phyloP scores from a whole-genome alignment of 495 filamentous ascomycete species.

The Chlorociboria aeruginascens region DNA sequence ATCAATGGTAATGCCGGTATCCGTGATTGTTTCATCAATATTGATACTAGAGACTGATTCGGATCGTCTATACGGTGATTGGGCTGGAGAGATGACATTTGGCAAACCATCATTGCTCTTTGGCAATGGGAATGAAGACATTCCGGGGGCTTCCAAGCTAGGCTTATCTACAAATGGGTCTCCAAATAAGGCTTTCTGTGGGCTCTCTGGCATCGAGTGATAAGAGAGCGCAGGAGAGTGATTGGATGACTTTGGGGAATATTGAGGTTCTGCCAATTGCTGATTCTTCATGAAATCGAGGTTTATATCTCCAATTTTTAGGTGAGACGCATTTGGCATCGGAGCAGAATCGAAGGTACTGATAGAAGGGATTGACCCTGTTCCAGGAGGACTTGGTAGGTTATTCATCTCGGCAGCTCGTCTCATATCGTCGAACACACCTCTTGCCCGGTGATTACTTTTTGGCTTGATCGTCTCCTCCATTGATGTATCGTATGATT shows the following conservation, averaged over 20 bases:
- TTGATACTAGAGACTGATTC: slow-evolving; percentile 45
- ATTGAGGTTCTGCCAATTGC: slow-evolving; percentile 26
- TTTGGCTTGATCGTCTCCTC: slow-evolving; percentile 43
- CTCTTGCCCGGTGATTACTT: slow-evolving; percentile 23
- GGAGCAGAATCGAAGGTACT: slow-evolving; percentile 33
- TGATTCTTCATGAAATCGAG: slow-evolving; percentile 40
- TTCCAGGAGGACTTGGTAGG: slow-evolving; percentile 34
- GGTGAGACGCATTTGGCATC: slow-evolving; percentile 40
- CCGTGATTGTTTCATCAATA: slow-evolving; percentile 40
- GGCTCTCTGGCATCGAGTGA: slow-evolving; percentile 28
- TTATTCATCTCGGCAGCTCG: slow-evolving; percentile 18
- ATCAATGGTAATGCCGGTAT: slow-evolving; percentile 73
- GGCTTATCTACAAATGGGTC: slow-evolving; percentile 27
- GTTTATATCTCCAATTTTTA: slow-evolving; percentile 39
- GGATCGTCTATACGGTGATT: slow-evolving; percentile 31
- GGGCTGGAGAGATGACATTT: slow-evolving; percentile 16
- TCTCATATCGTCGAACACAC: slow-evolving; percentile 22
- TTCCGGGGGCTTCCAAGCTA: slow-evolving; percentile 15
- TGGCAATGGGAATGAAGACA: slow-evolving; percentile 10
- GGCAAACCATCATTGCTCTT: slow-evolving; percentile 8
- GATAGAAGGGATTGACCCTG: slow-evolving; percentile 21
- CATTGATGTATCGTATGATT: slow-evolving; percentile 43
- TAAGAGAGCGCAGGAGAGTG: slow-evolving; percentile 23
- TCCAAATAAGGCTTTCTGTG: slow-evolving; percentile 20
- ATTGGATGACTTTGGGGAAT: slow-evolving; percentile 9